Evolutionary conservation across 2,329 filamentous ascomycete genomes (phyloP), one percentile per base, ranked within the genome.

Genomic region (Celoporthe dispersa): DNA sequence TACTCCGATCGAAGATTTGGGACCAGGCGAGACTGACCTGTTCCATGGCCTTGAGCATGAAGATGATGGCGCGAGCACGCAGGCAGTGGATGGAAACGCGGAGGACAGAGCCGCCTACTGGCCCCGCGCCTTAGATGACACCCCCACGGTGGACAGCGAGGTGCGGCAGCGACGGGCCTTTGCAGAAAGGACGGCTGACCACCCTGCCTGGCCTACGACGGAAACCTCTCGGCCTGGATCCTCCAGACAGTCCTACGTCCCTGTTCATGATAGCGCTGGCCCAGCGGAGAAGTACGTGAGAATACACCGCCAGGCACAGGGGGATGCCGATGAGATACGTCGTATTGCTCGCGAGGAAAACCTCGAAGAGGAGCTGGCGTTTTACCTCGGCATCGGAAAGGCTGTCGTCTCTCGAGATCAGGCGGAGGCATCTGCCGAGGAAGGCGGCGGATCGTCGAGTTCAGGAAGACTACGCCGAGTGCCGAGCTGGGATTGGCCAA

Each of bases 291-390:
- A 82, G 75, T 88, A 81, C 78, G 81, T 86, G 73, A 84, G 82
- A 68, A 89, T 87, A 51, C 90, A 89, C 78, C 83, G 84, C 57
- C 86, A 87, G 68, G 88, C 89, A 1, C 84, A 84, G 59, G 89
- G 89, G 5, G 85, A 91, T 73, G 84, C 85, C 0, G 82, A 86
- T 48, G 84, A 84, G 70, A 88, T 92, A 35, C 73, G 91, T 3
- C 81, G 84, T 55, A 88, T 92, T 31, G 89, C 91, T 41, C 84
- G 86, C 53, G 84, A 88, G 51, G 89, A 91, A 74, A 84, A 86
- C 5, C 83, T 88, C 2, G 83, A 87, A 68, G 86, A 88, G 14
- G 85, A 86, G 64, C 82, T 92, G 44, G 81, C 82, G 14, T 88
- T 88, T 77, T 88, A 89, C 82, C 83, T 91, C 14, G 82, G 84